These are phyloP conservation scores for Lyophyllum shimeji DNA, from an alignment of 768 basidiomycete species.

Conservation along the genomic window DNA sequence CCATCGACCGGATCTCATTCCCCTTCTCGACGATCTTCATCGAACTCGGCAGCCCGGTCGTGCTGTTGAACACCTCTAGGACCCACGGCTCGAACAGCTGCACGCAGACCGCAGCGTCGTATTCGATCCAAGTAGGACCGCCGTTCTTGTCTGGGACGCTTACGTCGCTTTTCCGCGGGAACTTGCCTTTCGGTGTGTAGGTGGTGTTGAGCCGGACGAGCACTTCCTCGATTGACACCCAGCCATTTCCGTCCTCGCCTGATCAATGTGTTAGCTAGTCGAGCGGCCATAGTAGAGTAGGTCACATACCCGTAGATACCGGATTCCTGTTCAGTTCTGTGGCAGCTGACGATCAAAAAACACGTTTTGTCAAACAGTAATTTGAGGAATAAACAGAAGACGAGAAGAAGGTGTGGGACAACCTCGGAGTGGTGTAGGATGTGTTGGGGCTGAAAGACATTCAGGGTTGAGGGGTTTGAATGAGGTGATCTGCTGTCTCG, in stretches of 20 bases:
- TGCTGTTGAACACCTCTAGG: slow-evolving; percentile 35
- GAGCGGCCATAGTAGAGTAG: background rate
- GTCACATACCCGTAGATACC: slow-evolving; percentile 23
- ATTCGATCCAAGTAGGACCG: slow-evolving; percentile 32
- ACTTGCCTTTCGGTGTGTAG: slow-evolving; percentile 31
- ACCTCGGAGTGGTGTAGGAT: too few relatives aligned
- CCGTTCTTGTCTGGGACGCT: slow-evolving; percentile 24
- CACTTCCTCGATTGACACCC: slow-evolving; percentile 31
- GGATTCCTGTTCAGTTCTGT: too few relatives aligned
- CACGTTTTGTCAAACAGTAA: too few relatives aligned
- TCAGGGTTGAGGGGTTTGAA: too few relatives aligned
- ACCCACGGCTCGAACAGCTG: slow-evolving; percentile 42
- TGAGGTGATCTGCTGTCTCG: too few relatives aligned
- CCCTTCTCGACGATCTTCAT: slow-evolving; percentile 31
- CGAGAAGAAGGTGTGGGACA: too few relatives aligned
- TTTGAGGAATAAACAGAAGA: too few relatives aligned
- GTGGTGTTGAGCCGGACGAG: slow-evolving; percentile 36
- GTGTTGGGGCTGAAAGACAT: too few relatives aligned
- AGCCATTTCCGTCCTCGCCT: slow-evolving; percentile 33
- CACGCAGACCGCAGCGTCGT: slow-evolving; percentile 38
- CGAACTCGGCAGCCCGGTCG: slow-evolving; percentile 28
- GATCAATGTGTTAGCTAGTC: background rate
- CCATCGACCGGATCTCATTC: slow-evolving; percentile 22
- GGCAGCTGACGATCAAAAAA: too few relatives aligned
- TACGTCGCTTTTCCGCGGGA: slow-evolving; percentile 18